Evolutionary conservation across 257 asterid genomes (phyloP).

Genomic region (Nicotiana knightiana): DNA sequence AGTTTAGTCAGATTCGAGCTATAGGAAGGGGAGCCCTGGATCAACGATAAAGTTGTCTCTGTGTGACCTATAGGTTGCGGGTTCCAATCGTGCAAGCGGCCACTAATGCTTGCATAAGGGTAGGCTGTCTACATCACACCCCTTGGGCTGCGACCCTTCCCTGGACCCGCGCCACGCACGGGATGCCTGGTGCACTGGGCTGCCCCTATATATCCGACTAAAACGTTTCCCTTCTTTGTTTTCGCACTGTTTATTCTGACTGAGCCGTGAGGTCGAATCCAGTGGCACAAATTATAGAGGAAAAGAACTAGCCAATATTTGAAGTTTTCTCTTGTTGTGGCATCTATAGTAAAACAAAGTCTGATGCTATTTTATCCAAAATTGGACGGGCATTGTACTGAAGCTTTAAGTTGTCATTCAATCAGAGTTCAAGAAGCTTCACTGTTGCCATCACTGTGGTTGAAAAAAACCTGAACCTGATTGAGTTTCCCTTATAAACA

Average conservation of each 20-base stretch:
- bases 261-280: neutral
- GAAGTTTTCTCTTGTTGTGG: neutral
- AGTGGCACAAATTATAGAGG: neutral
- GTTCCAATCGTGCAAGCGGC: no score
- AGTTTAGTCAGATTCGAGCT: no score
- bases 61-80: no score
- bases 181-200: no score
- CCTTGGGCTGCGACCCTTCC: no score
- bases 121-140: no score
- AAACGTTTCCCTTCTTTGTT: no score
- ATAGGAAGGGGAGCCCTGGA: no score
- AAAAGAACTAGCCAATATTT: neutral
- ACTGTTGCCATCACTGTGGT: neutral
- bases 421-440: neutral
- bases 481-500: neutral
- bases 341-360: neutral
- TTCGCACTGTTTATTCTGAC: neutral
- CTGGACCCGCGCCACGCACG: no score
- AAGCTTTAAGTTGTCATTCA: neutral
- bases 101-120: no score
- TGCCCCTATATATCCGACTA: neutral
- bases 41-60: no score
- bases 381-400: neutral
- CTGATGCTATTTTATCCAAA: neutral
- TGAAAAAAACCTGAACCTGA: conserved; percentile 3